These are phyloP conservation scores for Neltuma alba DNA, from an alignment of 306 rosid species.

Conservation along the genomic window DNA sequence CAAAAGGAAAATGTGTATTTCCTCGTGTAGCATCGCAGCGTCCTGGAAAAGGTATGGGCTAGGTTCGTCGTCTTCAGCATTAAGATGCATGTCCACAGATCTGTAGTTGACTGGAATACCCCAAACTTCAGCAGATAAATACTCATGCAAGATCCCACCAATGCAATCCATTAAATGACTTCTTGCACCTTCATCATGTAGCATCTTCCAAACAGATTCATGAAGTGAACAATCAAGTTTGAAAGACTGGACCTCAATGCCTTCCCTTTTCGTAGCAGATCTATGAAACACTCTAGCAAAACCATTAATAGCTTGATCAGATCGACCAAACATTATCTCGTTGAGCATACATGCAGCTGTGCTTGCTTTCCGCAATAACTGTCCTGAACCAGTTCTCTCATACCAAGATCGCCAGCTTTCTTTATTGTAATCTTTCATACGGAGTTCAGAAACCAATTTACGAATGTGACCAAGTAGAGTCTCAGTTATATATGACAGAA, in stretches of 20 bases:
- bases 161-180: conserved; percentile 72
- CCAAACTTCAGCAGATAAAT: conserved; percentile 89
- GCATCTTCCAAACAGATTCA: conserved; percentile 65
- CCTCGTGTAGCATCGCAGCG: conserved; percentile 85
- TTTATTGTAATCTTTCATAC: conserved; percentile 65
- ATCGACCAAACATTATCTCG: conserved; percentile 89
- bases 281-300: conserved; percentile 66
- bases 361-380: conserved; percentile 86
- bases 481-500: conserved; percentile 65
- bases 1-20: conserved; percentile 45
- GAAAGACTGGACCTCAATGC: conserved; percentile 42
- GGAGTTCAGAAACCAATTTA: conserved; percentile 77
- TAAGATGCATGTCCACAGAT: conserved; percentile 44
- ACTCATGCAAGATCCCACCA: conserved; percentile 84
- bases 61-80: conserved; percentile 59
- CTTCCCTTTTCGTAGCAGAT: conserved; percentile 37
- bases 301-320: conserved; percentile 64
- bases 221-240: conserved; percentile 37
- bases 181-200: conserved; percentile 55
- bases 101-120: conserved; percentile 62
- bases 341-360: conserved; percentile 89
- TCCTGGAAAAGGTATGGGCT: conserved; percentile 72
- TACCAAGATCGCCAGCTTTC: conserved; percentile 92
- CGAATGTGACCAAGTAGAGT: conserved; percentile 76
- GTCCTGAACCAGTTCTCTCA: conserved; percentile 84